phyloP scores from a whole-genome alignment of 2,329 filamentous ascomycete genomes.

The Massarina eburnea region DNA sequence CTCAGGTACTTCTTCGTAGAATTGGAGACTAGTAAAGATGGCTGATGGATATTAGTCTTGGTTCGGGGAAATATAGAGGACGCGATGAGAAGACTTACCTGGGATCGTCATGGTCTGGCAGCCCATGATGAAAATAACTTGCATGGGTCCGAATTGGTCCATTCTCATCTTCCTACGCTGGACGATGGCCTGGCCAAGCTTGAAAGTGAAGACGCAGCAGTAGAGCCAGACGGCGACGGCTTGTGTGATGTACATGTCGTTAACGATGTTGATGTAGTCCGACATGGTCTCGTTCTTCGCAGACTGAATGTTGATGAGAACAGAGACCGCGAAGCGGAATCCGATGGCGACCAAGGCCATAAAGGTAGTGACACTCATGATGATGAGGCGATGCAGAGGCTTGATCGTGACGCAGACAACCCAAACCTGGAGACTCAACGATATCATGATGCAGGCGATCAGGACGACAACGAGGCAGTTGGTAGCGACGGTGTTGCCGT shows the following conservation, averaged over 20 bases:
- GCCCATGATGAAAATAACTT: conserved; percentile 68
- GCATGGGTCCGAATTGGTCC: conserved; percentile 64
- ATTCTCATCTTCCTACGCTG: conserved; percentile 60
- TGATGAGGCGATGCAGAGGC: conserved; percentile 44
- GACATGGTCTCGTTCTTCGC: conserved; percentile 41
- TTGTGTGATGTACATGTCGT: conserved; percentile 53
- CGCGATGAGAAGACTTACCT: conserved; percentile 43
- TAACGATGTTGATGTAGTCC: conserved; percentile 18
- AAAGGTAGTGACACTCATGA: conserved; percentile 52
- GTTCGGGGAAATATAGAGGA: conserved; percentile 4
- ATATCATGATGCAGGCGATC: conserved; percentile 57
- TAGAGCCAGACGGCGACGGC: conserved; percentile 64
- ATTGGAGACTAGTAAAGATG: conserved; percentile 62
- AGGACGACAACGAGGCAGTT: conserved; percentile 56
- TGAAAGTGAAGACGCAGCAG: conserved; percentile 62
- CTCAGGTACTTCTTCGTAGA: conserved; percentile 53
- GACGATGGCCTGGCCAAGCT: conserved; percentile 60
- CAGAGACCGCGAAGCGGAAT: conserved; percentile 56
- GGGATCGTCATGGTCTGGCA: conserved; percentile 68
- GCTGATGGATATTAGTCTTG: conserved; percentile 47
- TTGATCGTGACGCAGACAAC: conserved; percentile 60
- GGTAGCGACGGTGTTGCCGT: conserved; percentile 51
- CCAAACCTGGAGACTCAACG: conserved; percentile 64
- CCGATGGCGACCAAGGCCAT: conserved; percentile 56
- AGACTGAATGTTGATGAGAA: conserved; percentile 49